A percentile compares a stretch with the other conserved stretches of the same genome.
Evolutionary conservation across 257 asterid species (phyloP).

Genomic region (Scutellaria minor): DNA sequence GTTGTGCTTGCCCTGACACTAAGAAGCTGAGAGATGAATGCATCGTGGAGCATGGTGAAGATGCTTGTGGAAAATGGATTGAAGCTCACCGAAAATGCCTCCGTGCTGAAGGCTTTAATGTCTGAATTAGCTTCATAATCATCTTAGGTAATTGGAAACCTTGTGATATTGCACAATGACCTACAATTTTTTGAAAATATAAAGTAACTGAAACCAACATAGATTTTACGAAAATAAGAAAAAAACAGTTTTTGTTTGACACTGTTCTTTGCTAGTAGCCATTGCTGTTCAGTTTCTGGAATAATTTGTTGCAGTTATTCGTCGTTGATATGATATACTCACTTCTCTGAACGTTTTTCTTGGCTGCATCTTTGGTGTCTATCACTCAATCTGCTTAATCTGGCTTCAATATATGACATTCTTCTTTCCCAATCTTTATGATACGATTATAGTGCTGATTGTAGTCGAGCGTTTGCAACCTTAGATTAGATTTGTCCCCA

Average conservation of each 20-base stretch:
- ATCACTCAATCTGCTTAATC: neutral
- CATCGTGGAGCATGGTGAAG: conserved; percentile 80
- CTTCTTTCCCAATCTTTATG: neutral
- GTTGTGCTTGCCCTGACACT: conserved; percentile 94
- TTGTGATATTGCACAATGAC: conserved; percentile 6
- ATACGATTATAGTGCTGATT: neutral
- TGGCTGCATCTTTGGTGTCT: neutral
- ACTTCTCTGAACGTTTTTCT: neutral
- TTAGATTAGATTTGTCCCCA: neutral
- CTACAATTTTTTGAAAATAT: neutral
- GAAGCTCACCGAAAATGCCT: conserved; percentile 88
- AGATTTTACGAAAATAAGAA: conserved; percentile 2
- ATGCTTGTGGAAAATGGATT: conserved; percentile 76
- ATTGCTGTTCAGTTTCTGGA: neutral
- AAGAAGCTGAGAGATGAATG: conserved; percentile 89
- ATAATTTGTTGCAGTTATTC: too few relatives aligned
- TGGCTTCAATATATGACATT: neutral
- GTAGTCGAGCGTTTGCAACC: neutral
- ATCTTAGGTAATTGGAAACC: conserved; percentile 5
- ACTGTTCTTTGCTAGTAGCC: neutral
- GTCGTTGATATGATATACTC: too few relatives aligned
- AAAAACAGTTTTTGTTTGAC: neutral
- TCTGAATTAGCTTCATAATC: conserved; percentile 40
- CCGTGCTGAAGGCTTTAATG: conserved; percentile 89
- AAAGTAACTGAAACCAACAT: neutral